phyloP scores from a whole-genome alignment of 148 eudicot species.

The Oxyria digyna region DNA sequence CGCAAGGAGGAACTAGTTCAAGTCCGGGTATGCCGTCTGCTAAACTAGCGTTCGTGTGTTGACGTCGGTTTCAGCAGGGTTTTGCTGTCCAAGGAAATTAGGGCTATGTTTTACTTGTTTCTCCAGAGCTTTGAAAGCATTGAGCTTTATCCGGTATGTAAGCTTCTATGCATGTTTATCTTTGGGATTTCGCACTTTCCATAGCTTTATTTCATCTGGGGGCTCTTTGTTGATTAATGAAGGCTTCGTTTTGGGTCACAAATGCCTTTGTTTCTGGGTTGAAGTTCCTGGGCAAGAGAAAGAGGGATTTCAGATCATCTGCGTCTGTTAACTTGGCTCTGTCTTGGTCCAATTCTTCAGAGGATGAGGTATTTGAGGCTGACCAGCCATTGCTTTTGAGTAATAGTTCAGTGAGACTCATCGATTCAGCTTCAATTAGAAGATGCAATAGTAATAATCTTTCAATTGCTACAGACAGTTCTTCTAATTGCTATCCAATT shows the following conservation, averaged over 20 bases:
- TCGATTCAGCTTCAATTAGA: constrained; percentile 7
- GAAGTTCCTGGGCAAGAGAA: constrained; percentile 16
- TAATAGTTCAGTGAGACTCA: neutral
- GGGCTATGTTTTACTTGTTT: too few species aligned
- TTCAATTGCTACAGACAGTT: neutral
- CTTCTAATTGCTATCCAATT: neutral
- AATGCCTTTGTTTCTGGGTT: constrained; percentile 17
- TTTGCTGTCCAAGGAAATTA: too few species aligned
- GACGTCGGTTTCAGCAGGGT: too few species aligned
- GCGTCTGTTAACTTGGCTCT: constrained; percentile 20
- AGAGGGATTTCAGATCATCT: constrained; percentile 9
- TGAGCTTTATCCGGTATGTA: too few species aligned
- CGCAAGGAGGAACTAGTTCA: too few species aligned
- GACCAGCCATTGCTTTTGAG: constrained; percentile 7
- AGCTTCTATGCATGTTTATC: too few species aligned
- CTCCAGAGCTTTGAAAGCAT: too few species aligned
- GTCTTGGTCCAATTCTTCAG: constrained; percentile 15
- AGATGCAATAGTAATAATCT: neutral
- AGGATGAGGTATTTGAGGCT: constrained; percentile 14
- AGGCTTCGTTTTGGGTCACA: constrained; percentile 17
- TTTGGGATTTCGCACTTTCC: too few species aligned
- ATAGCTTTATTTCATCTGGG: neutral
- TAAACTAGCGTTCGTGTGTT: too few species aligned
- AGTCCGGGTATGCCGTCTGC: too few species aligned
- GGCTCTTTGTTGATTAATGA: constrained; percentile 27